A percentile compares a stretch with the other conserved stretches of the same genome.
Evolutionary conservation across 768 basidiomycete genomes (phyloP).

Genomic region (Collybia mongolica): DNA sequence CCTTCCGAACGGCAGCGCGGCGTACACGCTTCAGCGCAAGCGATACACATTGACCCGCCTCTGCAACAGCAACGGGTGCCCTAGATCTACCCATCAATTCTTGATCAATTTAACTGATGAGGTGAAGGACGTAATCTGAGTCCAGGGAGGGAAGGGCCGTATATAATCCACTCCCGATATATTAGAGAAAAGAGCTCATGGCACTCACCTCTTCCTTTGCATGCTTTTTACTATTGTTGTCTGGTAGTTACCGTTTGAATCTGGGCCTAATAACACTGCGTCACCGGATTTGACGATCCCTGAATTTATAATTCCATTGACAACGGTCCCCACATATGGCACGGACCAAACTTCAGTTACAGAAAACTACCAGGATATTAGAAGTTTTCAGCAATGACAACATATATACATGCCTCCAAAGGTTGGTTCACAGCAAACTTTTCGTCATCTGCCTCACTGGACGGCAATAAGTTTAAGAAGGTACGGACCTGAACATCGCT

Average conservation of each 20-base stretch:
- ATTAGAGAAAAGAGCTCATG: too few relatives aligned
- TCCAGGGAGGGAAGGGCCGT: neutral
- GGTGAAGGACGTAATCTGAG: too few relatives aligned
- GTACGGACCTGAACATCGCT: slow-evolving; percentile 60
- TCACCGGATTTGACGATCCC: slow-evolving; percentile 80
- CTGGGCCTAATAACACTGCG: slow-evolving; percentile 83
- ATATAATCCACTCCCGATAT: neutral
- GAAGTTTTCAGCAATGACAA: slow-evolving; percentile 1
- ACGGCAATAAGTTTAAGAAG: slow-evolving; percentile 88
- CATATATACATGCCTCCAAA: slow-evolving; percentile 53
- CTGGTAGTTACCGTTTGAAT: slow-evolving; percentile 87
- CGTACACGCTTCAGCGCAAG: slow-evolving; percentile 89
- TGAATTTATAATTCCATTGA: slow-evolving; percentile 80
- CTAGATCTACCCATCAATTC: slow-evolving; percentile 29
- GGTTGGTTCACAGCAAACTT: slow-evolving; percentile 81
- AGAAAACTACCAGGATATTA: slow-evolving; percentile 53
- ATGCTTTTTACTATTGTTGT: slow-evolving; percentile 84
- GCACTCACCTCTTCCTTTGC: slow-evolving; percentile 80
- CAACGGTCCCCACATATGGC: slow-evolving; percentile 82
- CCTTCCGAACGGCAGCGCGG: slow-evolving; percentile 81
- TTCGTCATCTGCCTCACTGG: slow-evolving; percentile 80
- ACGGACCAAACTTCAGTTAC: slow-evolving; percentile 89
- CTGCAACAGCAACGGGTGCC: slow-evolving; percentile 78
- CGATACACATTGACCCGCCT: slow-evolving; percentile 95
- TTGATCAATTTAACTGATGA: too few relatives aligned